phyloP scores from a whole-genome alignment of 345 rosid species.

The Crucihimalaya himalaica region DNA sequence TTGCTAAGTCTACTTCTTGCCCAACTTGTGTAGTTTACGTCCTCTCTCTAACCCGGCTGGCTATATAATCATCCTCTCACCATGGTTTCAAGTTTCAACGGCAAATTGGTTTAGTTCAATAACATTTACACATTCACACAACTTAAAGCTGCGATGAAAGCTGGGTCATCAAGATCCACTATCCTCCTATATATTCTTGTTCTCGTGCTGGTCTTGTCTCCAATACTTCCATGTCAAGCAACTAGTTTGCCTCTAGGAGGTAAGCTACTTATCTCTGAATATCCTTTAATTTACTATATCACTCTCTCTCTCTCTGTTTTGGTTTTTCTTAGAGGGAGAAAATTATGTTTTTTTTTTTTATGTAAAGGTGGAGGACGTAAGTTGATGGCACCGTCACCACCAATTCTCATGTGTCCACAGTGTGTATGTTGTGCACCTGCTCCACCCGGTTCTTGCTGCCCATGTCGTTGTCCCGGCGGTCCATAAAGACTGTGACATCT shows the following conservation, averaged over 20 bases:
- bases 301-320: background rate
- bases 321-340: background rate
- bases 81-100: constrained; percentile 12
- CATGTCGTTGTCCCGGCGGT: constrained; percentile 32
- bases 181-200: constrained; percentile 26
- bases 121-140: constrained; percentile 8
- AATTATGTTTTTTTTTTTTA: background rate
- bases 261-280: background rate
- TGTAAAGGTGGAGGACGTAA: constrained; percentile 39
- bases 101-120: background rate
- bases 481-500: constrained; percentile 11
- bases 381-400: constrained; percentile 41
- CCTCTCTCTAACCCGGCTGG: background rate
- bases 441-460: constrained; percentile 37
- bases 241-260: constrained; percentile 28
- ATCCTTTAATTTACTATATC: background rate
- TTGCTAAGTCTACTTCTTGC: constrained; percentile 20
- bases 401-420: constrained; percentile 35
- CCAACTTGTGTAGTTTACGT: constrained; percentile 31
- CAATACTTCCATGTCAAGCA: constrained; percentile 29
- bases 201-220: constrained; percentile 30
- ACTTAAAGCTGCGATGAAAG: constrained; percentile 20
- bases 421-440: constrained; percentile 41
- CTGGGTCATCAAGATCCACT: background rate
- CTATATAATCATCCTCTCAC: constrained; percentile 22